Conservation (phyloP, 2,329 filamentous ascomycete genomes). For the Orbilia oligospora region DNA sequence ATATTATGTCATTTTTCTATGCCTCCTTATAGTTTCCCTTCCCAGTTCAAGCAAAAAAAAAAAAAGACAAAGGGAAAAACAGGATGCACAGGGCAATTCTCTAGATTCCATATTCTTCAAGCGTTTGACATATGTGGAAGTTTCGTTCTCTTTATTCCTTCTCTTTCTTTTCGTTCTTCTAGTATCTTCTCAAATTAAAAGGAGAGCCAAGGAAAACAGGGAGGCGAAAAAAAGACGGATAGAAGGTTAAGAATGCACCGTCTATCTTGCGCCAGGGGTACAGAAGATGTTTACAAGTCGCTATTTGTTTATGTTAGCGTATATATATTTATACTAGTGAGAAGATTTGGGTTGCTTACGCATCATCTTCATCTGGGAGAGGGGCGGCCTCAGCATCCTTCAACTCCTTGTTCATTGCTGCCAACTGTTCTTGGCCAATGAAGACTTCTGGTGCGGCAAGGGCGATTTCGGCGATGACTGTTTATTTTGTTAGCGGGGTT, state of each 20-base stretch:
- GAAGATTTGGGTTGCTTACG: constrained; percentile 66
- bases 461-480: constrained; percentile 92
- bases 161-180: constrained; percentile 25
- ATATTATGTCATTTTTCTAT: constrained; percentile 27
- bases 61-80: constrained; percentile 21
- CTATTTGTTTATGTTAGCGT: constrained; percentile 39
- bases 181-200: constrained; percentile 32
- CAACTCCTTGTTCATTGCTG: constrained; percentile 92
- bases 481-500: constrained; percentile 12
- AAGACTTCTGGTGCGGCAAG: constrained; percentile 92
- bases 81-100: constrained; percentile 22
- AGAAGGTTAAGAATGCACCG: constrained; percentile 1
- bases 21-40: constrained; percentile 7
- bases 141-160: constrained; percentile 10
- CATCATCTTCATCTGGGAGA: constrained; percentile 94
- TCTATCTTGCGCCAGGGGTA: background rate
- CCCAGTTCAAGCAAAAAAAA: background rate
- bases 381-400: constrained; percentile 82
- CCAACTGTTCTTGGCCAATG: constrained; percentile 86
- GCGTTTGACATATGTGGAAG: constrained; percentile 27
- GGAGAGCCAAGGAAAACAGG: constrained; percentile 13
- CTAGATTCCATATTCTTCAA: constrained; percentile 50
- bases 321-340: background rate
- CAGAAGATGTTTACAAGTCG: constrained; percentile 63
- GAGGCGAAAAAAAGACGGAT: background rate